phyloP scores from a whole-genome alignment of 2,329 filamentous ascomycete species.

The Ilyonectria destructans region DNA sequence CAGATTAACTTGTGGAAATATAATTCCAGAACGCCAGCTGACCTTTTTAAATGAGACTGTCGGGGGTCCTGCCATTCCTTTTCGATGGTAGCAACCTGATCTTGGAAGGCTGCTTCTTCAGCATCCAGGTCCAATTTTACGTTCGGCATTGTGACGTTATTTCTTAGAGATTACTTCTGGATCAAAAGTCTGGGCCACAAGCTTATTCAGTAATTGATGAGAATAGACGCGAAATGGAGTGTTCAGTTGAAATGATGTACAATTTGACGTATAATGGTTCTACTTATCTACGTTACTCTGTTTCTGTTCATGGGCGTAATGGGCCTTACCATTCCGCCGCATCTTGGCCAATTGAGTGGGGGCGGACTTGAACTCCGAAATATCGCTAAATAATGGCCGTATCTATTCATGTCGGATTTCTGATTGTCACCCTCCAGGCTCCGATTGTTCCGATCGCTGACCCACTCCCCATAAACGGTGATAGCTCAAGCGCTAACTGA shows the following conservation, averaged over 20 bases:
- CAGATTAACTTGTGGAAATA: not conserved
- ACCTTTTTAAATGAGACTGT: slow-evolving; percentile 49
- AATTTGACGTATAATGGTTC: too few relatives aligned
- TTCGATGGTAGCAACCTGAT: slow-evolving; percentile 52
- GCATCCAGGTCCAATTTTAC: slow-evolving; percentile 23
- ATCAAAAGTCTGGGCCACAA: not conserved
- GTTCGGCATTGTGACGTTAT: not conserved
- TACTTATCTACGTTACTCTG: too few relatives aligned
- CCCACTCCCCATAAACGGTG: not conserved
- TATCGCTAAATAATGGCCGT: not conserved
- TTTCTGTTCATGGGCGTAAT: too few relatives aligned
- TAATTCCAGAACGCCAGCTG: not conserved
- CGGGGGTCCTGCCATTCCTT: slow-evolving; percentile 52
- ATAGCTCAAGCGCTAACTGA: not conserved
- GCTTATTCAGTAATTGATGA: too few relatives aligned
- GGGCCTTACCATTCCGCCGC: too few relatives aligned
- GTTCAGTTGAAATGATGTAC: too few relatives aligned
- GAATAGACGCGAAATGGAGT: too few relatives aligned
- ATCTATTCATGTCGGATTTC: not conserved
- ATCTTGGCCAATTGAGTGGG: not conserved
- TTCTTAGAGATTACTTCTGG: not conserved
- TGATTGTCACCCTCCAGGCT: not conserved
- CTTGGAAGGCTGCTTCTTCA: slow-evolving; percentile 52
- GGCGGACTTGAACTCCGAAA: not conserved
- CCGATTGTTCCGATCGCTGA: not conserved